These are phyloP conservation scores for Fusarium staphyleae DNA, from an alignment of 2,329 filamentous ascomycete species.

Conservation along the genomic window DNA sequence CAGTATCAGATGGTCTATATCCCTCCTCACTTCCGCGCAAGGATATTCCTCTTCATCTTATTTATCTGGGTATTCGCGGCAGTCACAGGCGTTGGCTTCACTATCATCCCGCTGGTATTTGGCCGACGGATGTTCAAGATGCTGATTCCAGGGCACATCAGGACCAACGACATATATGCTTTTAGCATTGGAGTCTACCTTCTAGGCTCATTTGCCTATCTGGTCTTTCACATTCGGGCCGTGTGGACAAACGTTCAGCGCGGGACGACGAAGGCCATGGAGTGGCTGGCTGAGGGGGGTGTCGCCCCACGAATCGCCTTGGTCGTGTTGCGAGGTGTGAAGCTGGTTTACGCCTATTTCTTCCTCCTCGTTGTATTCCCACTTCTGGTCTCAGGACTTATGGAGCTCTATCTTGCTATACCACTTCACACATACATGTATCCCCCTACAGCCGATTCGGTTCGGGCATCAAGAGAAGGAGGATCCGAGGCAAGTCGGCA, in stretches of 20 bases:
- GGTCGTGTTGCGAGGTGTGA: constrained; percentile 45
- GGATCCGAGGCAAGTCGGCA: constrained; percentile 55
- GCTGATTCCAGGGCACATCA: constrained; percentile 73
- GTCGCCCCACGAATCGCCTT: constrained; percentile 38
- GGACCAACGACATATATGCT: constrained; percentile 94
- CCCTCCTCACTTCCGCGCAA: constrained; percentile 81
- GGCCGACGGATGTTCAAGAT: constrained; percentile 79
- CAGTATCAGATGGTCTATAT: constrained; percentile 79
- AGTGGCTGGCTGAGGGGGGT: constrained; percentile 33
- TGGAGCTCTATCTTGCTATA: constrained; percentile 88
- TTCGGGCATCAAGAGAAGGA: constrained; percentile 38
- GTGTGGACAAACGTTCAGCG: constrained; percentile 46
- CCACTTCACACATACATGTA: constrained; percentile 83
- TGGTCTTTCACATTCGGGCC: constrained; percentile 58
- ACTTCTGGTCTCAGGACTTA: constrained; percentile 76
- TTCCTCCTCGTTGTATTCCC: constrained; percentile 82
- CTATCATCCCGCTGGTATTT: constrained; percentile 84
- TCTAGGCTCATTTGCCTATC: constrained; percentile 72
- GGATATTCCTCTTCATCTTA: constrained; percentile 85
- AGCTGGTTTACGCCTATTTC: constrained; percentile 76
- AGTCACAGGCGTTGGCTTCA: constrained; percentile 81
- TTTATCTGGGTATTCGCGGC: constrained; percentile 95
- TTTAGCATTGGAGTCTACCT: constrained; percentile 91
- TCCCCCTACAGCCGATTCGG: constrained; percentile 43
- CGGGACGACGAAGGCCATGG: constrained; percentile 40